Evolutionary conservation across 257 asterid genomes (phyloP), one percentile per base, ranked within the genome.

Genomic region (Nicotiana obtusifolia): DNA sequence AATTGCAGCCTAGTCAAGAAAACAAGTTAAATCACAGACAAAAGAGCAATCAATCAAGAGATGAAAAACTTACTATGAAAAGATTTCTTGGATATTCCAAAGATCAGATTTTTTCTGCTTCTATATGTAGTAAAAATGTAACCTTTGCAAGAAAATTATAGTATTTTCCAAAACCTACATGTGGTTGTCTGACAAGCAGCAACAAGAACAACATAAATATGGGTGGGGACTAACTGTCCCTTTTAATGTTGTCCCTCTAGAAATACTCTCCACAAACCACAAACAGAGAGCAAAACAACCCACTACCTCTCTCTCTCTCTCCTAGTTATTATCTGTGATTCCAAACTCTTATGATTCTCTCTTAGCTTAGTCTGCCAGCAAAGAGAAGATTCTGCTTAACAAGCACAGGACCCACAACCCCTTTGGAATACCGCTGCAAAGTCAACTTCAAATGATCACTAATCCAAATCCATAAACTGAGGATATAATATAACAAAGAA

Each of bases 1-100:
- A 35, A 73, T 24, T 73, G 61, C 24, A 47, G 79, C 44, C 26
- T 49, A 75, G 79, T n/a, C 4, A 49, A 73, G 79, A 31, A 65
- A 68, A 30, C 85, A 85, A 56, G 31, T 30, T 68, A 78, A 76
- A 54, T 37, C 19, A 81, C 11, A 41, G 80, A 85, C 73, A 68
- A 61, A 82, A 82, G 86, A 71, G 57, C 11, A 28, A 41, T 41
- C 11, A 75, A 80, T 65, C 64, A 81, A 73, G 81, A 57, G 69
- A 81, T 81, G 78, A 88, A 87, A 54, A 76, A 84, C 89, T 86
- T 84, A 83, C 89, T 77, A 64, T 81, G 69, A 61, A 73, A 35
- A 80, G 85, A 90, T 91, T 91, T 92, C 95, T 83, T 87, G 95
- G 88, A 94, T 92, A 91, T 94, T 94, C 93, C 91, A 86, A 78